Base-by-base conservation (phyloP, 257 asterid species). In the Agastache rugosa region DNA sequence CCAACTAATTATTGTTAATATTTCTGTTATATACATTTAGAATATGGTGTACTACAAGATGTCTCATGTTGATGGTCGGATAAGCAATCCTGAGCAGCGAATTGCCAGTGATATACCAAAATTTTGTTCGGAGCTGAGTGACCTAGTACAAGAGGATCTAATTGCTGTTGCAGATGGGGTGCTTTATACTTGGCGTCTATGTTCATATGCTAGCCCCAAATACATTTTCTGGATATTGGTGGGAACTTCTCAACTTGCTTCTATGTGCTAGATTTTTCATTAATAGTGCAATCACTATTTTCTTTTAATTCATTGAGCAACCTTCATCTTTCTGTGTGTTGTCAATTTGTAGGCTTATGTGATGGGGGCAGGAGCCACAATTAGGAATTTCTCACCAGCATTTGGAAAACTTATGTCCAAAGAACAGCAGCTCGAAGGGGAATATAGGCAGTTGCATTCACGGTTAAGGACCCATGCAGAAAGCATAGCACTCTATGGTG, bases 131-230 rank as follows among this genome's bases (percentile, higher is more conserved):
- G 99, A 95, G 80, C 86, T 95, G 86, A 95, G 99, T 85, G 98
- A 95, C 77, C 97, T 95, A 77, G 92, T 95, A 76, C 99, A 92
- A 82, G 99, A 95, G 78, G 97, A 95, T 81, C 90, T 95, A 58
- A 74, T 89, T 76, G 99, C 98, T 47, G 89, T 92, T 77, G 79
- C 99, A 50, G 99, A 95, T 79, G 97, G 94, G 20, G 31, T 95
- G 81, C 96, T 92, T 75, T 95, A 95, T 79, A 87, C 98, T 47
- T 95, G 99, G 98, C 99, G 98, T 59, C 83, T 95, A 71, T 95
- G 99, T 87, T 89, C 99, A 23, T 95, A 95, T 83, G 97, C 99
- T 61, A 95, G 99, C 88, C 99, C 99, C 56, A 95, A 92, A 85
- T 95, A 95, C 85, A 69, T 95, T 70, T 80, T 92, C 63, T 95